These are phyloP conservation scores for Ustilago trichophora DNA, from an alignment of 1,284 basidiomycete genomes.

Conservation along the genomic window DNA sequence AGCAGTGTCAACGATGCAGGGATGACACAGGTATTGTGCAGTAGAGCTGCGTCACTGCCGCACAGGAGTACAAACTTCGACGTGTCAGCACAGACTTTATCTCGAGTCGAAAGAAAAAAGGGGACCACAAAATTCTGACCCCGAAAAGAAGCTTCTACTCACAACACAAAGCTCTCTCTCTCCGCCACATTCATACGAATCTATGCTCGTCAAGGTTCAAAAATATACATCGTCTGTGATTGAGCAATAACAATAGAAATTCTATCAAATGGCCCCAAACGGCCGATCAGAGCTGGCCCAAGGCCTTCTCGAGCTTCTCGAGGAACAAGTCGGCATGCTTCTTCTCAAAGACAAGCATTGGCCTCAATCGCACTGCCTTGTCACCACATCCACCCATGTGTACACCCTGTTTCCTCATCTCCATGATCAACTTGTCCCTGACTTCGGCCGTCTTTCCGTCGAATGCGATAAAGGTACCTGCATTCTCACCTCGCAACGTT, in stretches of 20 bases:
- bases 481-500: constrained; percentile 69
- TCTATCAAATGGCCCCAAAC: too few species aligned
- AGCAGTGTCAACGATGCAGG: too few species aligned
- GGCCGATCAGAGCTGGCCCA: constrained; percentile 12
- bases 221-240: too few species aligned
- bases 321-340: constrained; percentile 68
- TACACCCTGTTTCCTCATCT: constrained; percentile 69
- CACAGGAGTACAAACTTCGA: too few species aligned
- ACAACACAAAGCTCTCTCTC: too few species aligned
- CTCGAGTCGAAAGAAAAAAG: neutral
- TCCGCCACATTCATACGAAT: too few species aligned
- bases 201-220: too few species aligned
- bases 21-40: too few species aligned
- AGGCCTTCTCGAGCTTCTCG: constrained; percentile 60
- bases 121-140: neutral
- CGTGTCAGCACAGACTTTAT: too few species aligned
- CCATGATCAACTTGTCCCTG: constrained; percentile 68
- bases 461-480: constrained; percentile 71
- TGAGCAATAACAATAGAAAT: too few species aligned
- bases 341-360: constrained; percentile 70
- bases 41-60: too few species aligned
- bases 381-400: constrained; percentile 68
- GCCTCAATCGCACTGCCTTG: constrained; percentile 69
- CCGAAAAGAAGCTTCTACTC: neutral
- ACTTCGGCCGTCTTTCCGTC: constrained; percentile 67